Percentiles rank a stretch among this genome's conserved stretches.
These are phyloP conservation scores for Fusarium irregulare DNA, from an alignment of 2,329 filamentous ascomycete species.

Conservation along the genomic window DNA sequence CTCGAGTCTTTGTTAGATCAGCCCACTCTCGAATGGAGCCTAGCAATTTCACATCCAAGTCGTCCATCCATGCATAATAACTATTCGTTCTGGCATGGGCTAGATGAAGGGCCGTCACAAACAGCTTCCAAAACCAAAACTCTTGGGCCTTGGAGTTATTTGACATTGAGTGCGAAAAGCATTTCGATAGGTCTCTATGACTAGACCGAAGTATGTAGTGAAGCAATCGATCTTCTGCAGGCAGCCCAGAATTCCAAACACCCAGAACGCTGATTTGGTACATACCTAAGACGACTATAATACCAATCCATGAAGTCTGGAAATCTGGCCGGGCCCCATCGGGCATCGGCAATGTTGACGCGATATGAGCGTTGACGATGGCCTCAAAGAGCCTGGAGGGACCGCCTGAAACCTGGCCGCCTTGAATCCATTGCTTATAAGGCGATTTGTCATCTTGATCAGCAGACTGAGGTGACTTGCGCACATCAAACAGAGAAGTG, in stretches of 20 bases:
- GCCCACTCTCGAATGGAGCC: too few relatives aligned
- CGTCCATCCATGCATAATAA: background rate
- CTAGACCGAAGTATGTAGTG: background rate
- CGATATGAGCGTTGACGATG: background rate
- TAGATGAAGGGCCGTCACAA: background rate
- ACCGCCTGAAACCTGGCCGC: background rate
- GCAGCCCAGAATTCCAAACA: background rate
- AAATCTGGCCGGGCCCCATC: background rate
- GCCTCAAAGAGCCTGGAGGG: background rate
- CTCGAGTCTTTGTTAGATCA: background rate
- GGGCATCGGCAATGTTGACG: background rate
- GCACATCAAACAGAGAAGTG: background rate
- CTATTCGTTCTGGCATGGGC: background rate
- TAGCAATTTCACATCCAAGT: background rate
- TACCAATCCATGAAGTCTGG: background rate
- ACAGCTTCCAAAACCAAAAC: background rate
- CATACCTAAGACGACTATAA: background rate
- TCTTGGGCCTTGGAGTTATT: background rate
- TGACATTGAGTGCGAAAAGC: background rate
- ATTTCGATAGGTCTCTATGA: background rate
- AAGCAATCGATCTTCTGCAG: background rate
- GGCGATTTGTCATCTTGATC: background rate
- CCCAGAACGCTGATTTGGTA: background rate
- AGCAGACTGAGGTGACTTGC: background rate
- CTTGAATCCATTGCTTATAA: background rate